Evolutionary conservation across 768 basidiomycete species (phyloP).

Genomic region (Panellus pusillus): DNA sequence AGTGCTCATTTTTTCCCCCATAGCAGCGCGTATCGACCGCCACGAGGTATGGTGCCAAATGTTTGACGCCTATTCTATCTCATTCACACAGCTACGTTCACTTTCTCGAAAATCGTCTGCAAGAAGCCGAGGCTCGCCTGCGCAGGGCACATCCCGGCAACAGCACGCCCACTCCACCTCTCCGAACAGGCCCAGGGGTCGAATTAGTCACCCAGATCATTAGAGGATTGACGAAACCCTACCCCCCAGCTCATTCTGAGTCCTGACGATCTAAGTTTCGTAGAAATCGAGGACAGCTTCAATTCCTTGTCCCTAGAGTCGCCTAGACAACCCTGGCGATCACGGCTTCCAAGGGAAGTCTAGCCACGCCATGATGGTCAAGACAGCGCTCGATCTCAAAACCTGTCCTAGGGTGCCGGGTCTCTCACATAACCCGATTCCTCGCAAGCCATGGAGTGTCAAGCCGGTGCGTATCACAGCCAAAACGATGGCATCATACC

Average conservation of each 20-base stretch:
- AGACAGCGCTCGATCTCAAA: conserved; percentile 39
- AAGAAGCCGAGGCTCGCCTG: conserved; percentile 7
- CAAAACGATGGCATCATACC: too few species aligned
- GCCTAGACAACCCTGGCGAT: conserved; percentile 14
- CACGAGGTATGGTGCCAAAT: not conserved
- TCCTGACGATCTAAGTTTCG: conserved; percentile 10
- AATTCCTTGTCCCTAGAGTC: conserved; percentile 5
- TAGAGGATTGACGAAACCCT: not conserved
- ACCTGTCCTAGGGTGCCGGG: conserved; percentile 30
- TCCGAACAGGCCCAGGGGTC: not conserved
- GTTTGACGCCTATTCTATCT: not conserved
- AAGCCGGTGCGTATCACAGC: conserved; percentile 13
- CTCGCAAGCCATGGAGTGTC: not conserved
- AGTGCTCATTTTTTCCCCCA: not conserved
- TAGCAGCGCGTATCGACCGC: not conserved
- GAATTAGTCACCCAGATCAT: conserved; percentile 1
- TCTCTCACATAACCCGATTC: not conserved
- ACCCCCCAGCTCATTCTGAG: conserved; percentile 7
- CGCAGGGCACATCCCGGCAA: not conserved
- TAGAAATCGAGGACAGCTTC: conserved; percentile 6
- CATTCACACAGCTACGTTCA: conserved; percentile 1
- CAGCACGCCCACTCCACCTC: not conserved
- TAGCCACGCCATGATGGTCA: conserved; percentile 31
- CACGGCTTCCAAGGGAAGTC: conserved; percentile 30
- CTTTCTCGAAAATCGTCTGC: conserved; percentile 10